phyloP scores from a whole-genome alignment of 208 protist species.

The Leishmania turanica region DNA sequence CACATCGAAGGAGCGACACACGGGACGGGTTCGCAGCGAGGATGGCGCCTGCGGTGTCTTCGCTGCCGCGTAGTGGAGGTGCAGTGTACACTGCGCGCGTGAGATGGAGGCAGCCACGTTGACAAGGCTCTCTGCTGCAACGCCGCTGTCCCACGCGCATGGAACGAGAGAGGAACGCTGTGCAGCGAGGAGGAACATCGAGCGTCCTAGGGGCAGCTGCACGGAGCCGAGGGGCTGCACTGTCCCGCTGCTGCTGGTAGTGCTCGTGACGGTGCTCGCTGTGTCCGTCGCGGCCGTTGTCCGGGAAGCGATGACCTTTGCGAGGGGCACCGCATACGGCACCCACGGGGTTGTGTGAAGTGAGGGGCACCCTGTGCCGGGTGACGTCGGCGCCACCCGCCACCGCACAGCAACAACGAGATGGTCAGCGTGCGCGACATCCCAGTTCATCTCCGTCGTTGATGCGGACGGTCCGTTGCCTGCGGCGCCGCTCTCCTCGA shows the following conservation, averaged over 20 bases:
- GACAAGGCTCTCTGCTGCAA: not conserved
- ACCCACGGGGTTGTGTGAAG: constrained; percentile 18
- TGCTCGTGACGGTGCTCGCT: not conserved
- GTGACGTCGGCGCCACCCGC: not conserved
- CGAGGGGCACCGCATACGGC: constrained; percentile 11
- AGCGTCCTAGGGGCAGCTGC: constrained; percentile 15
- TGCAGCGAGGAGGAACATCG: not conserved
- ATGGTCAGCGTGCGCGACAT: constrained; percentile 6
- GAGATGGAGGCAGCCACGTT: constrained; percentile 13
- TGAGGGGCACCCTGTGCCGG: not conserved
- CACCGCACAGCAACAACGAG: constrained; percentile 16
- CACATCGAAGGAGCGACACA: constrained; percentile 28
- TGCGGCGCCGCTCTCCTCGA: not conserved
- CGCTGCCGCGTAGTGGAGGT: constrained; percentile 14
- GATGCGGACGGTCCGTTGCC: not conserved
- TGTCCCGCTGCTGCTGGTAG: constrained; percentile 1
- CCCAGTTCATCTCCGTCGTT: not conserved
- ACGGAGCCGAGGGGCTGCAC: not conserved
- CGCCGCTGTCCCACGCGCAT: no score
- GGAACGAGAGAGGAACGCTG: not conserved
- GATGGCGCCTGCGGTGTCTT: not conserved
- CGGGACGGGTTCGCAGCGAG: not conserved
- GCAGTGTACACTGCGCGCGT: constrained; percentile 25
- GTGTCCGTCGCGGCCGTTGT: not conserved
- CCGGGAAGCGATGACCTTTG: not conserved